Percentiles rank a stretch among this genome's conserved stretches.
phyloP scores from a whole-genome alignment of 2,329 filamentous ascomycete genomes.

The Aspergillus puulaauensis region DNA sequence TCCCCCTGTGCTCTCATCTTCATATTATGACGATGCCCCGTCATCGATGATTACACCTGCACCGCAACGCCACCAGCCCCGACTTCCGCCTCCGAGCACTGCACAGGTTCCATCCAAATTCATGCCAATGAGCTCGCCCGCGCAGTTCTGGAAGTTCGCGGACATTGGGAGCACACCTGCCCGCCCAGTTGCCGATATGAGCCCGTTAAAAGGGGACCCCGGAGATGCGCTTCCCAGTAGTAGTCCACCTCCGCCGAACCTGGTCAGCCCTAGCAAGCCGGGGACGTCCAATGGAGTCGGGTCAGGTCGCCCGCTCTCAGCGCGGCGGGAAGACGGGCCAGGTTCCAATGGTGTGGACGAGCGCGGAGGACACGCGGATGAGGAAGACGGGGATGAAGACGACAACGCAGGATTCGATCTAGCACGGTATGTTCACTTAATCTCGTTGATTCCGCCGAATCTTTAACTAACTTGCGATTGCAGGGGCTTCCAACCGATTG shows the following conservation, averaged over 20 bases:
- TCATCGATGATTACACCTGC: slow-evolving; percentile 51
- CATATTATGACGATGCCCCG: slow-evolving; percentile 48
- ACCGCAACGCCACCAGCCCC: slow-evolving; percentile 49
- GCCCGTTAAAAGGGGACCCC: slow-evolving; percentile 45
- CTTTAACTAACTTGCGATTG: slow-evolving; percentile 1
- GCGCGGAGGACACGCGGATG: slow-evolving; percentile 16
- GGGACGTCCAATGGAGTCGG: slow-evolving; percentile 33
- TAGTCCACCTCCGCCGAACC: slow-evolving; percentile 48
- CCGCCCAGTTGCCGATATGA: slow-evolving; percentile 44
- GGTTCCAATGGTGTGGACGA: slow-evolving; percentile 15
- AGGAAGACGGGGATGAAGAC: slow-evolving; percentile 40
- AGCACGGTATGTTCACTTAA: slow-evolving; percentile 38
- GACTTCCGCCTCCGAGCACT: slow-evolving; percentile 49
- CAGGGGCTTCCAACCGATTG: slow-evolving; percentile 51
- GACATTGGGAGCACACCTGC: slow-evolving; percentile 49
- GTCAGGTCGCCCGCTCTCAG: slow-evolving; percentile 29
- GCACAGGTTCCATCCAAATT: slow-evolving; percentile 51
- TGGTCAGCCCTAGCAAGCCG: slow-evolving; percentile 46
- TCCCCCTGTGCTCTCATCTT: slow-evolving; percentile 50
- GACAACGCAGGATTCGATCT: slow-evolving; percentile 48
- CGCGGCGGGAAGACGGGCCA: slow-evolving; percentile 30
- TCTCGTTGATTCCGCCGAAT: not conserved
- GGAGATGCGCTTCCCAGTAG: slow-evolving; percentile 45
- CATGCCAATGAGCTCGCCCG: slow-evolving; percentile 52
- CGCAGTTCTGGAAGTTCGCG: slow-evolving; percentile 52